phyloP scores from a whole-genome alignment of 345 rosid genomes.

The Garcia nutans region DNA sequence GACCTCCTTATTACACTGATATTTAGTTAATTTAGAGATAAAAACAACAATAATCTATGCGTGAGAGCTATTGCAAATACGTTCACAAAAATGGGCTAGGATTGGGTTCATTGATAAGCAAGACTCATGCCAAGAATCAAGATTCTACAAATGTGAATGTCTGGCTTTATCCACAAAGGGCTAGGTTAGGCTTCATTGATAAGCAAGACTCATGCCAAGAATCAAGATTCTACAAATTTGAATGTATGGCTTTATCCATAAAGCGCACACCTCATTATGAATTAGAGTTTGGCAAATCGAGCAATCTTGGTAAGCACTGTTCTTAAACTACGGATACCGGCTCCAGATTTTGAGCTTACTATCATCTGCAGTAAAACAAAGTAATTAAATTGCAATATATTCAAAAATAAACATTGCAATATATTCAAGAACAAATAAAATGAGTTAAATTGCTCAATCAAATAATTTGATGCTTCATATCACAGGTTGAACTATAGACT shows the following conservation, averaged over 20 bases:
- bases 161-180: too few relatives aligned
- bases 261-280: background rate
- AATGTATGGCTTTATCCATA: background rate
- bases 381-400: background rate
- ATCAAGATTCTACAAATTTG: background rate
- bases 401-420: too few relatives aligned
- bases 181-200: too few relatives aligned
- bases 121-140: too few relatives aligned
- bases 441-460: background rate
- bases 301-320: slow-evolving; percentile 75
- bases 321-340: slow-evolving; percentile 83
- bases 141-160: too few relatives aligned
- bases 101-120: too few relatives aligned
- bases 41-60: background rate
- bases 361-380: slow-evolving; percentile 56
- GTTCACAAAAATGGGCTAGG: background rate
- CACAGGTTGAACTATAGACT: slow-evolving; percentile 79
- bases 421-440: background rate
- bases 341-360: slow-evolving; percentile 90
- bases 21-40: too few relatives aligned
- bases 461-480: slow-evolving; percentile 41
- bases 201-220: too few relatives aligned
- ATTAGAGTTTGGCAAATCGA: slow-evolving; percentile 64
- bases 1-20: background rate
- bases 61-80: too few relatives aligned